A percentile compares a stretch with the other conserved stretches of the same genome.
phyloP scores from a whole-genome alignment of 2,329 filamentous ascomycete genomes.

The Phaeosphaeria sp. region DNA sequence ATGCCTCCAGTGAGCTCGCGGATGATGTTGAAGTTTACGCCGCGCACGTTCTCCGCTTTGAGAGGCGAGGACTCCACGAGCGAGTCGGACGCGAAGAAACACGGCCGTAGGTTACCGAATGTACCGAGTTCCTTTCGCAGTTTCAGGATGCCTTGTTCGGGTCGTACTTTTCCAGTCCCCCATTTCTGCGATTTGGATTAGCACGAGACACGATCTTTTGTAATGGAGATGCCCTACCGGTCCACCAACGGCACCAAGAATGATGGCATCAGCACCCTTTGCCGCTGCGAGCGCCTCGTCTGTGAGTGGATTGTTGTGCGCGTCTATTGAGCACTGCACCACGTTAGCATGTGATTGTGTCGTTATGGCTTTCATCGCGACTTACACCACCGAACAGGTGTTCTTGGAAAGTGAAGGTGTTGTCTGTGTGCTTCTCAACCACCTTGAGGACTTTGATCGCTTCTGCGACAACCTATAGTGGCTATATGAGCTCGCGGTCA shows the following conservation, averaged over 20 bases:
- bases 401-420: conserved; percentile 88
- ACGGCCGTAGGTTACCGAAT: conserved; percentile 94
- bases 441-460: conserved; percentile 84
- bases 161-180: conserved; percentile 86
- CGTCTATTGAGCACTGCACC: conserved; percentile 82
- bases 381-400: conserved; percentile 91
- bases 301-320: conserved; percentile 77
- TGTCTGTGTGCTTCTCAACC: conserved; percentile 74
- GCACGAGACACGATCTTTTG: not conserved
- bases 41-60: conserved; percentile 82
- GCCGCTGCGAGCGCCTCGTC: conserved; percentile 82
- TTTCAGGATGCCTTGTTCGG: conserved; percentile 88
- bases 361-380: conserved; percentile 26
- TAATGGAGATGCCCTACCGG: conserved; percentile 60
- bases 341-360: conserved; percentile 5
- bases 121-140: conserved; percentile 93
- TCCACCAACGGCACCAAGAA: conserved; percentile 94
- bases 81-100: conserved; percentile 89
- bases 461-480: conserved; percentile 75
- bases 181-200: conserved; percentile 68
- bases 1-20: conserved; percentile 92
- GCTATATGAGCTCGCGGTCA: conserved; percentile 7
- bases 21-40: conserved; percentile 90
- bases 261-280: conserved; percentile 84
- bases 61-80: conserved; percentile 80